Evolutionary conservation across 179 eudicot species (phyloP).

Genomic region (Beta macrorhiza): DNA sequence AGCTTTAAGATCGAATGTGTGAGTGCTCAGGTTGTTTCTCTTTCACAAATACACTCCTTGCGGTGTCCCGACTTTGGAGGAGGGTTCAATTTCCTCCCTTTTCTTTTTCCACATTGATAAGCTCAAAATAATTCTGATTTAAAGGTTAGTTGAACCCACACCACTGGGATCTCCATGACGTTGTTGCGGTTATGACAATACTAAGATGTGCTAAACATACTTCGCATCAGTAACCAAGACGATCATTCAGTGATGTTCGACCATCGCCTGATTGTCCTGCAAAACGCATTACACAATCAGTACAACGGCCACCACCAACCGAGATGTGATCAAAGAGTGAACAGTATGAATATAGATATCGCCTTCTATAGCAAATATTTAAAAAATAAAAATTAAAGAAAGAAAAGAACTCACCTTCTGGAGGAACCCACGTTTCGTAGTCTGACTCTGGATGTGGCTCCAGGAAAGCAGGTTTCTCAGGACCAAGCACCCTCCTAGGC

Average conservation of each 20-base stretch:
- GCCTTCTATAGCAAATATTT: no score
- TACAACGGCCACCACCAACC: not conserved
- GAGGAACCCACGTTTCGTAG: constrained; percentile 83
- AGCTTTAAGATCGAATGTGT: no score
- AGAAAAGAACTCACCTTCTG: constrained; percentile 41
- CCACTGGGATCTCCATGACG: not conserved
- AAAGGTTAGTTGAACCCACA: not conserved
- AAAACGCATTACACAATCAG: constrained; percentile 23
- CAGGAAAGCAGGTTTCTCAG: constrained; percentile 69
- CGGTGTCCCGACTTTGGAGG: no score
- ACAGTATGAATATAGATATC: not conserved
- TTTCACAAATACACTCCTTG: no score
- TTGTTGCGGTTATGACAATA: not conserved
- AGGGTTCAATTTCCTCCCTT: no score
- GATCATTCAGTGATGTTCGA: constrained; percentile 86
- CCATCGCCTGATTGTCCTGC: constrained; percentile 99
- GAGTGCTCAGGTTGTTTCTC: no score
- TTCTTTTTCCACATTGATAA: no score
- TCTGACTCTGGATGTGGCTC: constrained; percentile 31
- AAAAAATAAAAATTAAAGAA: no score
- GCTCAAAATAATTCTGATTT: no score
- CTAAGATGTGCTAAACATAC: not conserved
- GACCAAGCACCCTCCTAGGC: constrained; percentile 67
- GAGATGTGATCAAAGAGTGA: not conserved
- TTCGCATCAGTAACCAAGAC: constrained; percentile 58